Evolutionary conservation across 129 eudicot genomes (phyloP).

Genomic region (Artemisia annua): DNA sequence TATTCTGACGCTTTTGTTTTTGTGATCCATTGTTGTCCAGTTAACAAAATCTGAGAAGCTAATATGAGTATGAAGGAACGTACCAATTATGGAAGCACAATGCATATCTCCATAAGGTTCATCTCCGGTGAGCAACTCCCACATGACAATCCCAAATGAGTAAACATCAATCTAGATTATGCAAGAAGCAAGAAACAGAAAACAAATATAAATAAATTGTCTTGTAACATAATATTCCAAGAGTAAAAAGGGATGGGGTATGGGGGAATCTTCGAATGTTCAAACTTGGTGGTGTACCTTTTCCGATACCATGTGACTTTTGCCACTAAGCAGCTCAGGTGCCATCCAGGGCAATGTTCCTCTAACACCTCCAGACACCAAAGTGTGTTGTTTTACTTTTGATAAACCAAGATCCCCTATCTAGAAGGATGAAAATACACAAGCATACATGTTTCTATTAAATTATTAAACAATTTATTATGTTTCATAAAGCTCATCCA

Average conservation of each 20-base stretch:
- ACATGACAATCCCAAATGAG: constrained; percentile 97
- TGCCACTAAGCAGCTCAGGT: constrained; percentile 95
- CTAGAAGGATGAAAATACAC: constrained; percentile 32
- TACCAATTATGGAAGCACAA: constrained; percentile 95
- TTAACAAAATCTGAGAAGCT: not conserved
- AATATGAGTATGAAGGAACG: not conserved
- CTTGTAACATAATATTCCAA: not conserved
- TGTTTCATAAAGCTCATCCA: not conserved
- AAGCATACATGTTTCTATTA: too few species aligned
- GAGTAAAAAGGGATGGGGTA: not conserved
- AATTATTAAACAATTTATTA: too few species aligned
- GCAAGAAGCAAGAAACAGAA: not conserved
- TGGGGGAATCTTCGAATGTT: not conserved
- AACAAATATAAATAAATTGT: not conserved
- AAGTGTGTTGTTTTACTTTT: constrained; percentile 84
- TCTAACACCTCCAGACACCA: constrained; percentile 97
- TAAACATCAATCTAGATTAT: constrained; percentile 81
- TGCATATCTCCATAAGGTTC: constrained; percentile 94
- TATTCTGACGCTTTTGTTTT: not conserved
- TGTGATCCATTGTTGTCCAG: not conserved
- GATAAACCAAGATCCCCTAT: constrained; percentile 98
- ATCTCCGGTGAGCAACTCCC: constrained; percentile 98
- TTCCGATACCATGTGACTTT: constrained; percentile 92
- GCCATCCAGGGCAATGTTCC: constrained; percentile 99
- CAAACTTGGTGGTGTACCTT: constrained; percentile 46